These are phyloP conservation scores for Pyrus communis DNA, from an alignment of 306 rosid species.

Conservation along the genomic window DNA sequence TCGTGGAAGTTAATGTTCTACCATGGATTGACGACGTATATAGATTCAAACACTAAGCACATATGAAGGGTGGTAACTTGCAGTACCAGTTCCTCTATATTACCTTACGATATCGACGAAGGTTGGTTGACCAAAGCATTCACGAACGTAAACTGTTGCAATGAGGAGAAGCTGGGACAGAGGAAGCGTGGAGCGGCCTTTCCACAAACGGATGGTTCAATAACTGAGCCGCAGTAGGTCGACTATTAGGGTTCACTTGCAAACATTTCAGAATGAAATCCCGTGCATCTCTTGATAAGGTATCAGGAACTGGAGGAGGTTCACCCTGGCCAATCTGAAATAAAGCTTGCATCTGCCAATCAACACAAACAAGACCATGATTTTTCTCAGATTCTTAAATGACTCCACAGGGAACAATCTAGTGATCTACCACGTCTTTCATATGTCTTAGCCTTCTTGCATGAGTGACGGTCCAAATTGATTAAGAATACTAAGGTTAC, in stretches of 20 bases:
- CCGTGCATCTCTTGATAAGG: conserved; percentile 62
- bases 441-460: background rate
- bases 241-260: conserved; percentile 51
- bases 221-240: conserved; percentile 66
- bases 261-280: conserved; percentile 75
- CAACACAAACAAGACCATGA: background rate
- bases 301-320: conserved; percentile 57
- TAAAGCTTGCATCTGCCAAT: conserved; percentile 68
- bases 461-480: background rate
- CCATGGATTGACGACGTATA: background rate
- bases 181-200: conserved; percentile 40
- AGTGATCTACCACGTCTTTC: background rate
- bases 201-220: conserved; percentile 63
- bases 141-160: background rate
- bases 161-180: conserved; percentile 60
- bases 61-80: background rate
- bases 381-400: background rate
- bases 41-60: background rate
- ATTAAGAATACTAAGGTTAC: background rate
- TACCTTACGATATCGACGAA: background rate
- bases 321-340: conserved; percentile 77
- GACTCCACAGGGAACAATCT: background rate
- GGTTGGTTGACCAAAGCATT: background rate
- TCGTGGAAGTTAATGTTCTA: background rate
- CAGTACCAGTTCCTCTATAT: background rate